Evolutionary conservation across 2,329 filamentous ascomycete genomes (phyloP), one percentile per base, ranked within the genome.

Genomic region (Aspergillus sp.): DNA sequence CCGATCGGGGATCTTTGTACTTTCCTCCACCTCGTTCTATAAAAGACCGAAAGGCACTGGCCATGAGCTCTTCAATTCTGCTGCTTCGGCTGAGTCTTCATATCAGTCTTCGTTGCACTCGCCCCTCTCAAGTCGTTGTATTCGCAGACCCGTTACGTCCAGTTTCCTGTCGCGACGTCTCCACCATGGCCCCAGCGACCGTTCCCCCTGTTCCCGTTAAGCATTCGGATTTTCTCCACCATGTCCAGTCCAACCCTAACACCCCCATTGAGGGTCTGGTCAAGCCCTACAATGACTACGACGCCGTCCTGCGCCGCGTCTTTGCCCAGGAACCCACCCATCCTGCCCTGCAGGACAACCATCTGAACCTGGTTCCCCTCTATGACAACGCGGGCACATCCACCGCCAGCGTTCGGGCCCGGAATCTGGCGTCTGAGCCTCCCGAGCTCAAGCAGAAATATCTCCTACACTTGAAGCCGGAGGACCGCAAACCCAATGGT

Each of bases 401-500:
- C 8, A 42, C 54, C 32, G 29, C 53, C 22, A 47, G 37, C 5
- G 43, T 57, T 31, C 51, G 53, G 28, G 56, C 58, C 16, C 47
- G 60, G 12, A 44, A 61, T 32, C 39, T 57, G 8, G 38, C 35
- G 1, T 44, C 51, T 1, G 56, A 63, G 29, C 32, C 47, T 2
- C 34, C 49, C 4, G 45, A 50, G 16, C 36, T 44, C 8, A 53
- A 52, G 24, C 49, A 54, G 13, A 54, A 51, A 28, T 63, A 60
- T 29, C 35, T 63, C 5, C 40, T 63, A 24, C 42, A 57, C 3
- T 29, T 63, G 24, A 40, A 48, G 12, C 34, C 46, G 0, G 64
- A 75, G 3, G 69, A 79, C 31, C 77, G 85, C 22, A 77, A 76
- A 30, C 47, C 65, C 0, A 61, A 75, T 51, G 79, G 74, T 4